Percentiles rank a stretch among this genome's conserved stretches.
These are phyloP conservation scores for Herpetomonas samuelpessoai DNA, from an alignment of 208 protist genomes.

Conservation along the genomic window DNA sequence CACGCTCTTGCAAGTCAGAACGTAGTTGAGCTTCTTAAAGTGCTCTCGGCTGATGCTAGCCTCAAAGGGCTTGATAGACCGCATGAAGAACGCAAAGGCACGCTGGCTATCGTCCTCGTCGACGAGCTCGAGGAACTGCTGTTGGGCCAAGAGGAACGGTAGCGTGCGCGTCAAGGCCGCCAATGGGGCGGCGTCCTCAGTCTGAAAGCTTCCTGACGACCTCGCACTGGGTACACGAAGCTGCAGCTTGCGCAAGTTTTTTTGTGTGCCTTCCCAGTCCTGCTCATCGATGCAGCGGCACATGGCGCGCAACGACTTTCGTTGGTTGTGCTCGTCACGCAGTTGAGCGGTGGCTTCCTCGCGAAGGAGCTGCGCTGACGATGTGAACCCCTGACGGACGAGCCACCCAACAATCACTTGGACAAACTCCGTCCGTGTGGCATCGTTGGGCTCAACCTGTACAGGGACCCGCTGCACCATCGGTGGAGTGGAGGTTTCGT, in stretches of 20 bases:
- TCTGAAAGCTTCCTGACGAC: constrained; percentile 13
- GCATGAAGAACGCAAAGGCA: constrained; percentile 80
- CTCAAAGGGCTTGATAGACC: constrained; percentile 78
- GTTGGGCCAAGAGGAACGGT: constrained; percentile 66
- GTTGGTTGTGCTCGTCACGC: constrained; percentile 63
- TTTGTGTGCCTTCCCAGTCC: constrained; percentile 73
- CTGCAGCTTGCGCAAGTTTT: constrained; percentile 58
- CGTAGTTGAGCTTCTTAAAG: constrained; percentile 77
- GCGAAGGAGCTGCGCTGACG: constrained; percentile 75
- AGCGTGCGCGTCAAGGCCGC: constrained; percentile 43
- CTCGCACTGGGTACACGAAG: constrained; percentile 9
- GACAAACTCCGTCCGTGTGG: constrained; percentile 62
- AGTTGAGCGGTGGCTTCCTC: constrained; percentile 75
- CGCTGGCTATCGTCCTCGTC: constrained; percentile 73
- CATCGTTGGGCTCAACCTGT: constrained; percentile 57
- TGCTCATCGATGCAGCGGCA: constrained; percentile 64
- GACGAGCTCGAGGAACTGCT: constrained; percentile 85
- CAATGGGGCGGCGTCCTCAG: constrained; percentile 18
- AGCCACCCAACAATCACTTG: constrained; percentile 77
- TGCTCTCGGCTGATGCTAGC: constrained; percentile 55
- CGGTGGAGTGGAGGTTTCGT: too few relatives aligned
- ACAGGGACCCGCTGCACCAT: too few relatives aligned
- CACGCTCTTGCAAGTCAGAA: constrained; percentile 78
- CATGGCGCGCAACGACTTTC: constrained; percentile 68
- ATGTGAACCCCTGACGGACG: constrained; percentile 62